Base-by-base conservation (phyloP, 2,329 filamentous ascomycete genomes). In the Talaromyces sp. region DNA sequence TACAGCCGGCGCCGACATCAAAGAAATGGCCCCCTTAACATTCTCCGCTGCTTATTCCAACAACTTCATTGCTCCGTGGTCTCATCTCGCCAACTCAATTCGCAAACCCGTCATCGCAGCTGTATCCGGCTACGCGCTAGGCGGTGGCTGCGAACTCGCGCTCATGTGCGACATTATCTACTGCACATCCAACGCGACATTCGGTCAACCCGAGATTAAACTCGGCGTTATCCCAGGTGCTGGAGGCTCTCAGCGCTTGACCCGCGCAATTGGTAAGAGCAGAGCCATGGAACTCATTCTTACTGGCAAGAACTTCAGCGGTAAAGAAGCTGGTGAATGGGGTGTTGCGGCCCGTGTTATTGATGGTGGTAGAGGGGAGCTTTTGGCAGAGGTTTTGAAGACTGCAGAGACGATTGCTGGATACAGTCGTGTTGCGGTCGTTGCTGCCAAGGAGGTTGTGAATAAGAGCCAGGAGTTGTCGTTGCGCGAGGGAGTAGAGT, bases 111-210 rank as follows among this genome's bases (percentile, higher is more conserved):
- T 98, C 74, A 93, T 99, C 70, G 91, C 91, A 15, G 95, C 95
- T 27, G 93, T 99, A 2, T 95, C 95, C 10, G 95, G 95, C 19
- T 93, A 97, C 75, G 95, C 95, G 2, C 86, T 99, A 1, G 95
- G 95, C 29, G 95, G 95, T 62, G 95, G 95, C 56, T 99, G 95
- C 77, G 95, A 99, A 82, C 86, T 99, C 15, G 93, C 95, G 59
- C 91, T 99, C 84, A 99, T 98, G 95, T 92, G 91, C 74, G 95
- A 99, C 77, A 89, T 98, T 70, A 81, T 99, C 67, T 98, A 98
- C 84, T 95, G 91, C 81, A 93, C 91, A 1, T 85, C 89, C 60
- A 87, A 80, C 17, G 94, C 95, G 70, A 96, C 92, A 72, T 97
- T 99, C 76, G 95, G 95, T 13, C 95, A 98, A 81, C 95, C 95